These are phyloP conservation scores for Xylaria intraflava DNA, from an alignment of 495 filamentous ascomycete genomes.

Conservation along the genomic window DNA sequence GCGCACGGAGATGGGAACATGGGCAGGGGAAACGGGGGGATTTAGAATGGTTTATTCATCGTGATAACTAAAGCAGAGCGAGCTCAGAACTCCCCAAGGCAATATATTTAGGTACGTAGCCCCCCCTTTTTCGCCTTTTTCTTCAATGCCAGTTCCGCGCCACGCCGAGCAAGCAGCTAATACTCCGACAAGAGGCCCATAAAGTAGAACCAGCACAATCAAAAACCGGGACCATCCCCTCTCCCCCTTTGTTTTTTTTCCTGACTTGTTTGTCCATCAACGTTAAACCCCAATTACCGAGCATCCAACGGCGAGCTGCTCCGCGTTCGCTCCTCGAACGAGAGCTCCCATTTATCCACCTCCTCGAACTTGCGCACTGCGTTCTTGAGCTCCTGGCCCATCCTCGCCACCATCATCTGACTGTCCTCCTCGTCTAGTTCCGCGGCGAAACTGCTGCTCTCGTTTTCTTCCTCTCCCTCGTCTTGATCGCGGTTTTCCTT, in stretches of 20 bases:
- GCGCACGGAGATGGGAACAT: background rate
- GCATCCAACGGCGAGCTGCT: slow-evolving; percentile 32
- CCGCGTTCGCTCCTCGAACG: slow-evolving; percentile 38
- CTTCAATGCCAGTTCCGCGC: background rate
- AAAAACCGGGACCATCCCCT: background rate
- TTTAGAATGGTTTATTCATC: too few relatives aligned
- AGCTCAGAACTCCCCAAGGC: background rate
- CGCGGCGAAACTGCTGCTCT: background rate
- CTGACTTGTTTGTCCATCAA: too few relatives aligned
- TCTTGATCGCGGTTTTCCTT: slow-evolving; percentile 38
- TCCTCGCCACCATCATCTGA: slow-evolving; percentile 20
- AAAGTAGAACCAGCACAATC: background rate
- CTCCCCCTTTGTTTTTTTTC: background rate
- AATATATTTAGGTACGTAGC: slow-evolving; percentile 7
- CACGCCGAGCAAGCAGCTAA: background rate
- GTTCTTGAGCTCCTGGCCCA: slow-evolving; percentile 37
- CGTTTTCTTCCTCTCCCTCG: slow-evolving; percentile 14
- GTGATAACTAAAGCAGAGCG: slow-evolving; percentile 5
- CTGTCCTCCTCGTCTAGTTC: slow-evolving; percentile 17
- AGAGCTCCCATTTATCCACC: slow-evolving; percentile 44
- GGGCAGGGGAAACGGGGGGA: too few relatives aligned
- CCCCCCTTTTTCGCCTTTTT: too few relatives aligned
- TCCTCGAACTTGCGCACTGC: slow-evolving; percentile 46
- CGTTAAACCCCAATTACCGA: slow-evolving; percentile 23
- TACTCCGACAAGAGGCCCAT: background rate